phyloP scores from a whole-genome alignment of 306 rosid genomes.

The Cyclanthera cordifolia region DNA sequence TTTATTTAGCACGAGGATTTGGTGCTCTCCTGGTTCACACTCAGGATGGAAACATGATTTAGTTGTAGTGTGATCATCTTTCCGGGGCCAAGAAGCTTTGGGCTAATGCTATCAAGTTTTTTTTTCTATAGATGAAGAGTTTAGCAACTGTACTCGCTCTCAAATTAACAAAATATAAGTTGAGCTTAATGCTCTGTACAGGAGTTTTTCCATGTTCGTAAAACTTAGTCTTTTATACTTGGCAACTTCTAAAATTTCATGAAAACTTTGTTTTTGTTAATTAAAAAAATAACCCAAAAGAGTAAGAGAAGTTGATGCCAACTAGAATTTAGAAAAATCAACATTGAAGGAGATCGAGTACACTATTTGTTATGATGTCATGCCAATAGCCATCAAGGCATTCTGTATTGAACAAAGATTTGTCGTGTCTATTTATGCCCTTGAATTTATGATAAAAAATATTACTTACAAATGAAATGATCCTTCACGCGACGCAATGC shows the following conservation, averaged over 20 bases:
- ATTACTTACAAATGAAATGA: slow-evolving; percentile 87
- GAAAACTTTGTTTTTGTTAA: neutral
- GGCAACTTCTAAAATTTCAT: neutral
- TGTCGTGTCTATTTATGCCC: neutral
- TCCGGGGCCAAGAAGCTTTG: neutral
- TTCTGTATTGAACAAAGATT: neutral
- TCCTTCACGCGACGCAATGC: slow-evolving; percentile 68
- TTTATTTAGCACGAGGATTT: too few species aligned
- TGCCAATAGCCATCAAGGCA: neutral
- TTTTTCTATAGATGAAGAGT: neutral
- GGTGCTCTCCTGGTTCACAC: too few species aligned
- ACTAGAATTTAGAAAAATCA: neutral
- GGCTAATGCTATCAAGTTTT: neutral
- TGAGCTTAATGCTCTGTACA: neutral
- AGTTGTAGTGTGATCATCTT: neutral
- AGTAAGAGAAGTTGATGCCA: neutral
- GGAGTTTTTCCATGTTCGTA: neutral
- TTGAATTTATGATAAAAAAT: neutral
- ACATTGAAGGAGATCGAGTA: neutral
- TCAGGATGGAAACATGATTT: neutral
- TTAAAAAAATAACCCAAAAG: neutral
- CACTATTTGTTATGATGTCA: neutral
- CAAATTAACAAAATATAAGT: neutral
- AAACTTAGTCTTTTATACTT: neutral
- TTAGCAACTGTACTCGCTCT: neutral